Conservation (phyloP, 306 rosid genomes). For the Glycine soja region DNA sequence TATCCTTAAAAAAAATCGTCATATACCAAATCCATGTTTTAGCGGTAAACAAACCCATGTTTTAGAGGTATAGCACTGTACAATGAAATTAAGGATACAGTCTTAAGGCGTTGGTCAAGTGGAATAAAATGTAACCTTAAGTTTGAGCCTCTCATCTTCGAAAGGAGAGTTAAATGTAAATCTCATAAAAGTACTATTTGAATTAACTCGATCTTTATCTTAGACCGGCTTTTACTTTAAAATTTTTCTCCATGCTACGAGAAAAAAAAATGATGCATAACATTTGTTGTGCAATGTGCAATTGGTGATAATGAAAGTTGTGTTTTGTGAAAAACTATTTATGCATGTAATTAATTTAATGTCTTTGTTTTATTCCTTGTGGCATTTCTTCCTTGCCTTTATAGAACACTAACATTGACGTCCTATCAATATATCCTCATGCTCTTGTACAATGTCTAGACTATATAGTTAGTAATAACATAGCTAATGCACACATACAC, state of each 20-base stretch:
- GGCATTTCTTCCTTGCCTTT: constrained; percentile 6
- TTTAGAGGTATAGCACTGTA: too few relatives aligned
- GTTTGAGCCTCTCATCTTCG: too few relatives aligned
- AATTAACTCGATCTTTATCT: too few relatives aligned
- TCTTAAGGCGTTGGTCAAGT: too few relatives aligned
- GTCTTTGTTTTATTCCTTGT: constrained; percentile 3
- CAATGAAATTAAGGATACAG: too few relatives aligned
- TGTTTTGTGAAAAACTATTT: constrained; percentile 4
- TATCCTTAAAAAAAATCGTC: too few relatives aligned
- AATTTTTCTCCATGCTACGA: background rate
- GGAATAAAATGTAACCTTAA: too few relatives aligned
- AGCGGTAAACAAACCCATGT: too few relatives aligned
- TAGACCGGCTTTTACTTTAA: background rate
- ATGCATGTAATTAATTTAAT: background rate
- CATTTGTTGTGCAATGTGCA: background rate
- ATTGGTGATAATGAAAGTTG: background rate
- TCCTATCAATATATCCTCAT: background rate
- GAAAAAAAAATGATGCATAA: background rate
- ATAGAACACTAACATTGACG: background rate
- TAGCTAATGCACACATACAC: background rate
- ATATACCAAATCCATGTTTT: too few relatives aligned
- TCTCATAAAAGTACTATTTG: too few relatives aligned
- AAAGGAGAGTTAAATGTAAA: too few relatives aligned
- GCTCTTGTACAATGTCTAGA: background rate
- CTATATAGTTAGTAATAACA: background rate